Percentiles rank a stretch among this genome's conserved stretches.
phyloP scores from a whole-genome alignment of 2,329 filamentous ascomycete species.

The Colletotrichum acutatum region DNA sequence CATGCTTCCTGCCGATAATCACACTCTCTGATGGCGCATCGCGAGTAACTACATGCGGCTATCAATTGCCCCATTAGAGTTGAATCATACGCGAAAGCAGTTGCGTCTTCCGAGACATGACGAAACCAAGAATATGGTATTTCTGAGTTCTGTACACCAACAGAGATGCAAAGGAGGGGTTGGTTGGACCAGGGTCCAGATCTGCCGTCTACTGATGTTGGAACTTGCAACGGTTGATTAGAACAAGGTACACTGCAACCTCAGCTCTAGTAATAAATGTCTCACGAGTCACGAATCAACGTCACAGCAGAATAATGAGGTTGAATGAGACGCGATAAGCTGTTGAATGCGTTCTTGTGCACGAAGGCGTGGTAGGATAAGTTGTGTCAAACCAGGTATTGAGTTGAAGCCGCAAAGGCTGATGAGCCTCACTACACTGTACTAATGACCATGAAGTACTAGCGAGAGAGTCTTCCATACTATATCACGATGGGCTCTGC shows the following conservation, averaged over 20 bases:
- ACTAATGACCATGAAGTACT: accelerated
- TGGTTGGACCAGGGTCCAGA: background rate
- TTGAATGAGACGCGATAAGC: too few relatives aligned
- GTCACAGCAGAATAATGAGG: too few relatives aligned
- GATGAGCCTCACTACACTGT: too few relatives aligned
- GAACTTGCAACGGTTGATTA: accelerated
- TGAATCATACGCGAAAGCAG: background rate
- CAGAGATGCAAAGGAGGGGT: background rate
- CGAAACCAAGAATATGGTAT: background rate
- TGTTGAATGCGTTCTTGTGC: too few relatives aligned
- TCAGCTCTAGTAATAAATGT: background rate
- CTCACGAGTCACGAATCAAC: too few relatives aligned
- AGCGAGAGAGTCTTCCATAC: accelerated
- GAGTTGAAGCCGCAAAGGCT: too few relatives aligned
- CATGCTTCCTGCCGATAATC: background rate
- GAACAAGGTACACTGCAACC: too few relatives aligned
- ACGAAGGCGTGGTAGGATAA: too few relatives aligned
- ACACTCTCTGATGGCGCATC: background rate
- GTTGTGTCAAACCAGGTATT: too few relatives aligned
- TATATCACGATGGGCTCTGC: too few relatives aligned
- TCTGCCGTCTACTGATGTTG: background rate
- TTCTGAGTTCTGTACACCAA: background rate
- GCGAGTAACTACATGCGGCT: background rate
- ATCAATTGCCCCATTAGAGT: background rate
- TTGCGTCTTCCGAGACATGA: background rate